These are phyloP conservation scores for Suillus spraguei DNA, from an alignment of 768 basidiomycete species.

Conservation along the genomic window DNA sequence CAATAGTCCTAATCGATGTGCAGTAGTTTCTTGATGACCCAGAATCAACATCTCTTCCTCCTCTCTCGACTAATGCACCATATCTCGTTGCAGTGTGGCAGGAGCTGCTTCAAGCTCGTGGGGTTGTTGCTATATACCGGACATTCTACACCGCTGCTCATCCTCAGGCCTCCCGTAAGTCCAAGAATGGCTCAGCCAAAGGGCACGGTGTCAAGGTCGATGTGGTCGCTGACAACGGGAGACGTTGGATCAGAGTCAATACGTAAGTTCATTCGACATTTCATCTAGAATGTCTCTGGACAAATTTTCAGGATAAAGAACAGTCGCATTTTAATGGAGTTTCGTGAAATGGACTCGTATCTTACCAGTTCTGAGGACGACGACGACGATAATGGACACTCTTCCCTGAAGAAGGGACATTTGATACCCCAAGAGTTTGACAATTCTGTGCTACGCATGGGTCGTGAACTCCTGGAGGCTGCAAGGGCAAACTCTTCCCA, in stretches of 20 bases:
- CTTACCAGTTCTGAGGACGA: constrained; percentile 53
- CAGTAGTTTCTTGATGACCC: constrained; percentile 64
- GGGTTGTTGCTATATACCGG: constrained; percentile 63
- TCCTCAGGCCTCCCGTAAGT: background rate
- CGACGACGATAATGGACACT: constrained; percentile 45
- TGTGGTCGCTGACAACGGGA: constrained; percentile 74
- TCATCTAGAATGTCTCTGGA: constrained; percentile 8
- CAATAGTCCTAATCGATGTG: constrained; percentile 12
- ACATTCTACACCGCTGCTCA: constrained; percentile 37
- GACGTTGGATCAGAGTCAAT: constrained; percentile 82
- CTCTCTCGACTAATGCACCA: constrained; percentile 76
- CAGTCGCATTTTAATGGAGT: constrained; percentile 73
- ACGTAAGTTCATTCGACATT: constrained; percentile 56
- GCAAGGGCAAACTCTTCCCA: constrained; percentile 56
- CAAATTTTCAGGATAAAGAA: constrained; percentile 68
- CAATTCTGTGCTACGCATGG: constrained; percentile 76
- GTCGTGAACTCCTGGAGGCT: constrained; percentile 64
- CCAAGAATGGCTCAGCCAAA: constrained; percentile 14
- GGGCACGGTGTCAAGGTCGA: constrained; percentile 69
- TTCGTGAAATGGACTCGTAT: constrained; percentile 85
- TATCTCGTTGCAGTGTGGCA: constrained; percentile 84
- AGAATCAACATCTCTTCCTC: constrained; percentile 43
- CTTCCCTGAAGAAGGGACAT: constrained; percentile 6
- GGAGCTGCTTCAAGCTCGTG: constrained; percentile 64
- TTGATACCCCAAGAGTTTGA: constrained; percentile 59